Percentiles rank a stretch among this genome's conserved stretches.
phyloP scores from a whole-genome alignment of 805 yeast genomes.

The Starmera quercuum region DNA sequence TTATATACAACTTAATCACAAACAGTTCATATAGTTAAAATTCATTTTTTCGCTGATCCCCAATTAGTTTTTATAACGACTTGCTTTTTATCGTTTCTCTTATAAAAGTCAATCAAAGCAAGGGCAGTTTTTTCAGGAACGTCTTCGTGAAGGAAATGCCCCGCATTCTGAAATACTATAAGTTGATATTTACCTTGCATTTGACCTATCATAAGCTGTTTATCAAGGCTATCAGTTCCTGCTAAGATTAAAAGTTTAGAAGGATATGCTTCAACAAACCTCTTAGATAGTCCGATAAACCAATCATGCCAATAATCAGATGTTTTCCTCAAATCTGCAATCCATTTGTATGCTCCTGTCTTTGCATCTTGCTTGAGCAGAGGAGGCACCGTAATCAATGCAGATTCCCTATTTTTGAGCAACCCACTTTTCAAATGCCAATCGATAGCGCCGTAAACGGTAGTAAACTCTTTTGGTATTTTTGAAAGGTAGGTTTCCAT shows the following conservation, averaged over 20 bases:
- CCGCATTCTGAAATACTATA: conserved; percentile 71
- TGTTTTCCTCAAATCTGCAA: conserved; percentile 54
- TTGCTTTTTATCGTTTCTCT: conserved; percentile 28
- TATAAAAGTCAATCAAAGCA: conserved; percentile 39
- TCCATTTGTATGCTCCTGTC: conserved; percentile 41
- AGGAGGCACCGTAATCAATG: conserved; percentile 72
- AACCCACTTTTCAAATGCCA: conserved; percentile 67
- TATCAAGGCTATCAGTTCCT: conserved; percentile 85
- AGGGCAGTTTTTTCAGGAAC: conserved; percentile 60
- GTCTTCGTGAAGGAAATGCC: conserved; percentile 96
- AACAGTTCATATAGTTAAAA: too few species aligned
- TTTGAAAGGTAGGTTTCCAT: conserved; percentile 60
- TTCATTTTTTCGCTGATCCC: too few species aligned
- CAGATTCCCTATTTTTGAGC: conserved; percentile 52
- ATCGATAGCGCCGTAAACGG: conserved; percentile 53
- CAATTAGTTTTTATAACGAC: conserved; percentile 30
- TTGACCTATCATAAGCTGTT: conserved; percentile 83
- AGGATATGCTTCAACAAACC: conserved; percentile 40
- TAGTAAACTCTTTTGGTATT: conserved; percentile 56
- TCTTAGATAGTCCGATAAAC: conserved; percentile 64
- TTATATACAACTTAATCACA: too few species aligned
- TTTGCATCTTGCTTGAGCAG: conserved; percentile 29
- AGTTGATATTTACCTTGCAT: conserved; percentile 97
- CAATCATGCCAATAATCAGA: conserved; percentile 71
- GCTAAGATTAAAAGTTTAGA: conserved; percentile 76